Conservation (phyloP, 139 green algal genomes). For the Parachlorella kessleri region DNA sequence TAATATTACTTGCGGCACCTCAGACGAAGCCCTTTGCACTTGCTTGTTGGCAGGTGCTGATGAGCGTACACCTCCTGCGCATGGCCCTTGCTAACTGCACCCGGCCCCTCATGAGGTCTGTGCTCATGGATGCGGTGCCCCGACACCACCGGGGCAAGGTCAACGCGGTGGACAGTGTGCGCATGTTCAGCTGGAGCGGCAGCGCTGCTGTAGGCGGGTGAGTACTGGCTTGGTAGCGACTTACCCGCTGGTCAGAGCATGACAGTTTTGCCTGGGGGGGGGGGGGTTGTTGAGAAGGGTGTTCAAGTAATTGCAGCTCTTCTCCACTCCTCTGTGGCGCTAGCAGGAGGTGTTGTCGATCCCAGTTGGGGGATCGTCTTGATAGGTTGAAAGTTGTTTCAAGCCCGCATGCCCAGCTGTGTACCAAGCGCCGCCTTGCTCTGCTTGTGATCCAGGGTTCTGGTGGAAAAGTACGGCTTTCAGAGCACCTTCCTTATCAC, state of each 20-base stretch:
- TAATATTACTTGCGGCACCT: no score
- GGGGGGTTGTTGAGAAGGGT: neutral
- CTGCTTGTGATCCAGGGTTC: slow-evolving; percentile 11
- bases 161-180: slow-evolving; percentile 49
- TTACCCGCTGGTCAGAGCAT: no score
- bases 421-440: neutral
- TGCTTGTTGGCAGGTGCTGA: slow-evolving; percentile 12
- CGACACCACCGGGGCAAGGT: slow-evolving; percentile 38
- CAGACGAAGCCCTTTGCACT: no score
- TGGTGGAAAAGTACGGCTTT: slow-evolving; percentile 49
- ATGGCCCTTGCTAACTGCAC: slow-evolving; percentile 44
- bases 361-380: no score
- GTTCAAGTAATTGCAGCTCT: no score
- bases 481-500: slow-evolving; percentile 50
- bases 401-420: neutral
- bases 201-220: slow-evolving; percentile 48
- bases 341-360: no score
- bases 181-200: slow-evolving; percentile 50
- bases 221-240: neutral
- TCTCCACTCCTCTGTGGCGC: no score
- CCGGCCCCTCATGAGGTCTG: slow-evolving; percentile 40
- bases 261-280: neutral
- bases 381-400: neutral
- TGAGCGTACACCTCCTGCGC: slow-evolving; percentile 40
- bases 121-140: slow-evolving; percentile 50